Base-by-base conservation (phyloP, 495 filamentous ascomycete genomes). In the Viridothelium virens region DNA sequence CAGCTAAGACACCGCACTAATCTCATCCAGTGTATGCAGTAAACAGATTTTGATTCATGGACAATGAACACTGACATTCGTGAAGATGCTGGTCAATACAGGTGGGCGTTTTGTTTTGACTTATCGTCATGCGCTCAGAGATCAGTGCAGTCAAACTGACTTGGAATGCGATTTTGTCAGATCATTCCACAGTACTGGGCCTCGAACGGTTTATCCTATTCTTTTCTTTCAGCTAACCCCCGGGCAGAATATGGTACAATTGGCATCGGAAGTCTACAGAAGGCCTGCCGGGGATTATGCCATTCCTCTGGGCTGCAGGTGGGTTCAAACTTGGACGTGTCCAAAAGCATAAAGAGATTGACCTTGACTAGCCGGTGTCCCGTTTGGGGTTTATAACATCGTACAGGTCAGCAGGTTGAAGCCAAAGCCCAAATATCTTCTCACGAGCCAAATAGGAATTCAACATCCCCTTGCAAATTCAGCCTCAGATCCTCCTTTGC, bases 221-320 rank as follows among this genome's bases (percentile, higher is more conserved):
- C 7, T 59, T 9, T 34, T 14, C 16, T 14, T 7, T 25, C 36
- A 38, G 36, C 16, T 38, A 38, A 44, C 25, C 39, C 33, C 7
- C 67, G 33, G 16, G 2, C 61, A 70, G 56, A 65, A 87, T 90
- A 76, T 91, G 87, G 87, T 81, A 83, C 66, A 91, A 90, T 73
- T 90, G 84, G 81, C 77, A 79, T 10, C 79, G 76, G 11, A 91
- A 92, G 70, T 82, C 82, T 62, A 91, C 89, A 0, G 86, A 90
- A 48, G 89, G 89, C 0, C 78, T 92, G 0, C 89, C 89, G 3
- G 84, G 81, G 0, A 67, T 77, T 16, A 92, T 92, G 89, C 86
- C 90, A 83, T 85, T 91, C 64, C 73, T 91, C 1, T 91, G 89
- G 88, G 86, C 86, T 33, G 72, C 81, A 38, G 87, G 87, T 89